Percentiles rank a stretch among this genome's conserved stretches.
phyloP scores from a whole-genome alignment of 2,329 filamentous ascomycete species.

The Fusarium gaditjirri region DNA sequence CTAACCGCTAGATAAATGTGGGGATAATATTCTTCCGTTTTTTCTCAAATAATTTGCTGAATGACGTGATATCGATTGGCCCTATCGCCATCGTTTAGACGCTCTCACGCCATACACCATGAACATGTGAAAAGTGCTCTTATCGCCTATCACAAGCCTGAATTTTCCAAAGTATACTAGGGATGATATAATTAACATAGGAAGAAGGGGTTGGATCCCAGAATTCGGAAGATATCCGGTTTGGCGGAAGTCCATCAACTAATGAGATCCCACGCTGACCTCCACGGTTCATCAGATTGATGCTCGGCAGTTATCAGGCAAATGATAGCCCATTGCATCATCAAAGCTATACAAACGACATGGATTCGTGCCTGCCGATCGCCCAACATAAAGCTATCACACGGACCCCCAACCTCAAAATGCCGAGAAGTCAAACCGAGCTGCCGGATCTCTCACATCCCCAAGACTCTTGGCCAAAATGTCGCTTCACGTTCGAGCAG shows the following conservation, averaged over 20 bases:
- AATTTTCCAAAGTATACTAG: neutral
- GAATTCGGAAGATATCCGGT: neutral
- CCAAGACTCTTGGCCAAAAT: neutral
- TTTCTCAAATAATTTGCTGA: neutral
- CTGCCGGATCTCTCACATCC: neutral
- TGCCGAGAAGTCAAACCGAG: neutral
- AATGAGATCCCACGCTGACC: neutral
- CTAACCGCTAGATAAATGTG: fast-evolving
- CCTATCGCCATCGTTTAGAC: neutral
- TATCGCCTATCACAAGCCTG: neutral
- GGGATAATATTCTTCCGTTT: neutral
- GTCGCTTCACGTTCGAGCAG: neutral
- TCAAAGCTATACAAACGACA: constrained; percentile 9
- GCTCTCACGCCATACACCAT: constrained; percentile 5
- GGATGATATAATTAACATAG: neutral
- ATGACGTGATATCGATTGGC: neutral
- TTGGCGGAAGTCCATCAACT: neutral
- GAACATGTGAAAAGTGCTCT: neutral
- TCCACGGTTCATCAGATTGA: neutral
- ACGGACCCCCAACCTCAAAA: neutral
- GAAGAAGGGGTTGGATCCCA: fast-evolving
- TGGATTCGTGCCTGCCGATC: neutral
- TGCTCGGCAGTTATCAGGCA: neutral
- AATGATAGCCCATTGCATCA: neutral
- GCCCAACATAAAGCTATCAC: neutral